Evolutionary conservation across 108 stramenopile species (phyloP), one percentile per base, ranked within the genome.

Genomic region (Mediolabrus comicus): DNA sequence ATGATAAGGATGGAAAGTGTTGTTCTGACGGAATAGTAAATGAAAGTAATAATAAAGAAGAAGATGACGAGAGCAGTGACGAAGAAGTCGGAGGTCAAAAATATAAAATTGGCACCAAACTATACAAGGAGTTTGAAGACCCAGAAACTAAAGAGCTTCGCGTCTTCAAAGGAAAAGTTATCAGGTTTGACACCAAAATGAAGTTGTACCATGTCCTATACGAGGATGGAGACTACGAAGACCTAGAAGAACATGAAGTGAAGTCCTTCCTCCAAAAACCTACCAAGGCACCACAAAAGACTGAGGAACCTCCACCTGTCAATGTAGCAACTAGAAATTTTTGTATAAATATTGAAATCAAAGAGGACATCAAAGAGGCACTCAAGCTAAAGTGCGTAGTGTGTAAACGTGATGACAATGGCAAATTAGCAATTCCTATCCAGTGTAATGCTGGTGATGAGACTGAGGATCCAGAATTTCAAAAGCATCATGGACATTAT

Each of bases 401-500:
- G n/a, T 87, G 86, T 59, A 77, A 81, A 17, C 29, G 55, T 39
- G 49, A 61, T 14, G 82, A 84, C 43, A 36, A 22, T 1, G 41
- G 46, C 5, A 38, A 62, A 0, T 31, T 69, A 8, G 60, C 81
- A 32, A 76, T 87, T 54, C 73, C 86, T n/a, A 30, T 82, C 1
- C 86, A 87, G 53, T 87, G 86, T 30, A 54, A 38, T 43, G 81
- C 77, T 17, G 73, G 75, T 33, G 78, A 84, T 30, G 51, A 72
- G 6, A 52, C 33, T 27, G 74, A 83, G 59, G 72, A 69, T 31
- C 31, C 55, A 27, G 57, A 59, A 26, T 57, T 58, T 49, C 26
- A 67, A 12, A 29, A 25, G 24, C 63, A 61, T 0, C 69, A 71
- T 62, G n/a, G 22, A 22, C 46, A 49, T 7, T n/a, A n/a, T n/a